Percentiles rank a stretch among this genome's conserved stretches.
phyloP scores from a whole-genome alignment of 805 yeast species.

The Candida rishiriensis region DNA sequence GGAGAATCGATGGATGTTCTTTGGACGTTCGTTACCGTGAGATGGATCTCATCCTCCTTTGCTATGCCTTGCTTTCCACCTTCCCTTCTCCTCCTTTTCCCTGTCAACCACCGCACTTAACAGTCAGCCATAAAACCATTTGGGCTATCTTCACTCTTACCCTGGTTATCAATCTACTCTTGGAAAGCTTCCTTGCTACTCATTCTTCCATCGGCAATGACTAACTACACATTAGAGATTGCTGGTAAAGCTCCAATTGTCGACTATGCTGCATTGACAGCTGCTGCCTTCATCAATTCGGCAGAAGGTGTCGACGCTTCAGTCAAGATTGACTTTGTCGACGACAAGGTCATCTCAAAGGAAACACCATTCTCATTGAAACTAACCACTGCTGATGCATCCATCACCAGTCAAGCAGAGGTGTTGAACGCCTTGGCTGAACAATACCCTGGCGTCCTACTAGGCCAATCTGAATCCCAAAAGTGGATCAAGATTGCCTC shows the following conservation, averaged over 20 bases:
- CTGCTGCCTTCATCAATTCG: conserved; percentile 68
- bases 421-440: conserved; percentile 47
- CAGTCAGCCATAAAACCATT: no score
- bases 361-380: conserved; percentile 37
- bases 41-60: no score
- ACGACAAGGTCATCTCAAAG: conserved; percentile 59
- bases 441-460: conserved; percentile 44
- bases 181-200: no score
- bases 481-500: conserved; percentile 67
- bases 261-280: conserved; percentile 75
- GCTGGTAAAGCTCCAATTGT: conserved; percentile 85
- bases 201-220: no score
- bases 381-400: conserved; percentile 37
- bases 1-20: no score
- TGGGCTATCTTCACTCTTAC: no score
- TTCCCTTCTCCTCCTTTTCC: no score
- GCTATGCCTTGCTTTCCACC: no score
- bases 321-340: conserved; percentile 61
- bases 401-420: conserved; percentile 36
- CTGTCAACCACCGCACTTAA: no score
- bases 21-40: no score
- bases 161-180: no score
- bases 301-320: conserved; percentile 36
- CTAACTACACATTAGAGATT: conserved; percentile 44
- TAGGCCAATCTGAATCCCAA: conserved; percentile 36